Evolutionary conservation across 179 eudicot species (phyloP).

Genomic region (Silene vulgaris): DNA sequence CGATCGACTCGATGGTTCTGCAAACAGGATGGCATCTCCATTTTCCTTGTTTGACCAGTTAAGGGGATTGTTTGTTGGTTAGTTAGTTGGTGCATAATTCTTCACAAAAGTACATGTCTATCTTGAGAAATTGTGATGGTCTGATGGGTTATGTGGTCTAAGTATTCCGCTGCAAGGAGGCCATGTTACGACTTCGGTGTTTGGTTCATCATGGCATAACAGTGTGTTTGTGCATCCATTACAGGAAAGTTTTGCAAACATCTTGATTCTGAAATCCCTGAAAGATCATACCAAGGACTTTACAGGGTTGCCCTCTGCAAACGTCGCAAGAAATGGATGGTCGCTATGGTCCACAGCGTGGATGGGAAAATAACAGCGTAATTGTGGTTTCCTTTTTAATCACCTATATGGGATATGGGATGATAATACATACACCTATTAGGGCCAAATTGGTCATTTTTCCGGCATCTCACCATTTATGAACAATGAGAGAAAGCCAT

Average conservation of each 20-base stretch:
- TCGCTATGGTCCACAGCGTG: conserved; percentile 96
- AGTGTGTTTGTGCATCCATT: conserved; percentile 74
- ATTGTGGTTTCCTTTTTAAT: conserved; percentile 97
- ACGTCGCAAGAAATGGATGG: conserved; percentile 76
- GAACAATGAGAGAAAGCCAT: conserved; percentile 79
- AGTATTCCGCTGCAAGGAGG: conserved; percentile 49
- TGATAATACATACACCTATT: conserved; percentile 74
- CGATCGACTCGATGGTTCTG: conserved; percentile 12
- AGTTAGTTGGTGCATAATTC: conserved; percentile 20
- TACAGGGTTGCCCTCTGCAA: conserved; percentile 51
- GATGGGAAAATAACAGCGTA: conserved; percentile 99
- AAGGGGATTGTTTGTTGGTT: conserved; percentile 21
- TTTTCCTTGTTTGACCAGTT: conserved; percentile 14
- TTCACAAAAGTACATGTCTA: conserved; percentile 21
- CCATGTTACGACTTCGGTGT: conserved; percentile 46
- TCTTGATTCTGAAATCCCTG: conserved; percentile 55
- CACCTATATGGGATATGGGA: conserved; percentile 93
- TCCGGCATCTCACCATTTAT: conserved; percentile 70
- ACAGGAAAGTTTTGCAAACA: conserved; percentile 74
- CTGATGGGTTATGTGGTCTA: conserved; percentile 35
- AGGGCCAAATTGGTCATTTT: conserved; percentile 80
- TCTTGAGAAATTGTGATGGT: conserved; percentile 23
- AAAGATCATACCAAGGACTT: conserved; percentile 54
- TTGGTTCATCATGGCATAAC: conserved; percentile 61
- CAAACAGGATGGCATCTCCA: conserved; percentile 14